These are phyloP conservation scores for Phytophthora litchii DNA, from an alignment of 352 stramenopile species.

Conservation along the genomic window DNA sequence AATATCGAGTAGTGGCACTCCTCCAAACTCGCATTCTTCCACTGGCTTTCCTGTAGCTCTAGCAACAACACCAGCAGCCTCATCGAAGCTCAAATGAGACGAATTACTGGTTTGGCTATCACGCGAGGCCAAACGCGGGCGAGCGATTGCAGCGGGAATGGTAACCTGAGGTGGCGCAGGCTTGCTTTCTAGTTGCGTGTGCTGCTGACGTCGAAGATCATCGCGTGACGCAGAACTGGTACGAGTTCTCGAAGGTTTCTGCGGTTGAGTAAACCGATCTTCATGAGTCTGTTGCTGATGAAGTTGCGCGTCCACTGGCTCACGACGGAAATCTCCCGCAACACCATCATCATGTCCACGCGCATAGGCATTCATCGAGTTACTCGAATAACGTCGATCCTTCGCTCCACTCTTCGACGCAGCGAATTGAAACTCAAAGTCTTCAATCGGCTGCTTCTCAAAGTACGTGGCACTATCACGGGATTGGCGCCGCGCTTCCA, in stretches of 20 bases:
- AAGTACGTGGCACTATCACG: slow-evolving; percentile 26
- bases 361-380: slow-evolving; percentile 23
- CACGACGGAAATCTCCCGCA: slow-evolving; percentile 36
- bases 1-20: slow-evolving; percentile 59
- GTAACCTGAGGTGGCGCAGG: neutral
- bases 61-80: slow-evolving; percentile 57
- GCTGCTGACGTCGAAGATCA: slow-evolving; percentile 18
- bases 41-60: slow-evolving; percentile 60
- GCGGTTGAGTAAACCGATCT: slow-evolving; percentile 13
- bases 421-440: slow-evolving; percentile 20
- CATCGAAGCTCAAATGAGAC: slow-evolving; percentile 52
- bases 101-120: slow-evolving; percentile 38
- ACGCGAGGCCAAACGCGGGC: slow-evolving; percentile 23
- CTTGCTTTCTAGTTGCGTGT: slow-evolving; percentile 18
- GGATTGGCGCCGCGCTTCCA: slow-evolving; percentile 29
- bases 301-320: slow-evolving; percentile 21
- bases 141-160: slow-evolving; percentile 6
- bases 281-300: slow-evolving; percentile 13
- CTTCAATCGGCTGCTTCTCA: slow-evolving; percentile 28
- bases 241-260: slow-evolving; percentile 13
- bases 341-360: slow-evolving; percentile 27
- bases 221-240: slow-evolving; percentile 25
- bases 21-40: slow-evolving; percentile 69
- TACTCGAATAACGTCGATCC: slow-evolving; percentile 32
- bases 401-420: slow-evolving; percentile 20